phyloP scores from a whole-genome alignment of 441 rosid genomes.

The Syzygium syzygioides region DNA sequence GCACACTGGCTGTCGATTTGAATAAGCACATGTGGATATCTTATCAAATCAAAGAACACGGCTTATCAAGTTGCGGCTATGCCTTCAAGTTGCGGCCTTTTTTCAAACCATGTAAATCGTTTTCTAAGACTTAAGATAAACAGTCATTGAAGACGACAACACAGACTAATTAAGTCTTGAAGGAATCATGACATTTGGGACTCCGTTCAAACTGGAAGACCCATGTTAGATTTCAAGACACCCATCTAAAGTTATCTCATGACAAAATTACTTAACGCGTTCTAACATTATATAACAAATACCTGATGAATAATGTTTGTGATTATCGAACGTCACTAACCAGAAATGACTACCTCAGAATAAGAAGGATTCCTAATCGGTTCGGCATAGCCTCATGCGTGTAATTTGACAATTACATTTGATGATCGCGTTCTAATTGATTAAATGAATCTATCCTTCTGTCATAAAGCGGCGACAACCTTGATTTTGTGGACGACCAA shows the following conservation, averaged over 20 bases:
- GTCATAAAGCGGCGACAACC: not conserved
- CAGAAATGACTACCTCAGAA: accelerated
- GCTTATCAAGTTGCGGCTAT: not conserved
- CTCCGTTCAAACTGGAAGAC: not conserved
- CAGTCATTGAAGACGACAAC: not conserved
- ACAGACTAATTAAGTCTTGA: not conserved
- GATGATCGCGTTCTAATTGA: not conserved
- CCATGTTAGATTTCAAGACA: not conserved
- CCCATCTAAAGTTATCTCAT: not conserved
- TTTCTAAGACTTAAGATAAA: not conserved
- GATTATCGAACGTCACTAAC: accelerated
- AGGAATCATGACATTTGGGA: not conserved
- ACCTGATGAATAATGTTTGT: accelerated
- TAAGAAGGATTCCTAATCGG: accelerated
- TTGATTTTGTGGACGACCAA: not conserved
- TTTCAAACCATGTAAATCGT: not conserved
- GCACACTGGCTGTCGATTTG: not conserved
- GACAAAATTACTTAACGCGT: not conserved
- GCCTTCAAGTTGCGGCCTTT: not conserved
- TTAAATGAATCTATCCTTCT: not conserved
- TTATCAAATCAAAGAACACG: not conserved
- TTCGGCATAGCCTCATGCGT: not conserved
- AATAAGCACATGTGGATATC: not conserved
- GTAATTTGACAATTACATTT: accelerated
- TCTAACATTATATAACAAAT: not conserved